Percentiles rank a stretch among this genome's conserved stretches.
Conservation (phyloP, 306 rosid species). For the Citrullus amarus region DNA sequence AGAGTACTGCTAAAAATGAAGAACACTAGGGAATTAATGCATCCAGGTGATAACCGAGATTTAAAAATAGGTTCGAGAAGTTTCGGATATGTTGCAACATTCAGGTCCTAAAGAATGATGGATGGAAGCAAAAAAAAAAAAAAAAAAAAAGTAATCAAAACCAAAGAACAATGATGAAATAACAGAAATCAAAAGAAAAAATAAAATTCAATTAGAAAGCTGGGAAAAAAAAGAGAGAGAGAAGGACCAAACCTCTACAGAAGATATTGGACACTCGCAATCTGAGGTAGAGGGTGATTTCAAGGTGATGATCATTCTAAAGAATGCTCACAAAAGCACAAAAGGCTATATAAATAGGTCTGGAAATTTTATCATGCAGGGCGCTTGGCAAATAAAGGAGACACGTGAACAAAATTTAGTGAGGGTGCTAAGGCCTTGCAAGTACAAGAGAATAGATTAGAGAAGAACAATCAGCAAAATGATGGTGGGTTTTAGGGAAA, state of each 20-base stretch:
- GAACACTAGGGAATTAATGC: not conserved
- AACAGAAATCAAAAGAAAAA: not conserved
- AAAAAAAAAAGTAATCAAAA: not conserved
- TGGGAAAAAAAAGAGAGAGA: no score
- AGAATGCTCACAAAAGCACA: not conserved
- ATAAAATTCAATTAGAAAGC: not conserved
- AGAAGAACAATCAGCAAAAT: not conserved
- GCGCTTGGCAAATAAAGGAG: not conserved
- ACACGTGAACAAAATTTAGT: not conserved
- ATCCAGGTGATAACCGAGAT: not conserved
- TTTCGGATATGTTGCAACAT: not conserved
- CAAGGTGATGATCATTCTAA: not conserved
- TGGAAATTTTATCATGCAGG: not conserved
- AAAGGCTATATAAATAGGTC: not conserved
- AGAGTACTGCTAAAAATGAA: not conserved
- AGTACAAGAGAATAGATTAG: not conserved
- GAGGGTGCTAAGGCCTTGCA: not conserved
- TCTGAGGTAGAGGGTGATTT: not conserved
- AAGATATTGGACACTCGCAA: not conserved
- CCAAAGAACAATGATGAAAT: not conserved
- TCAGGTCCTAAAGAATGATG: not conserved
- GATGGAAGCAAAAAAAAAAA: not conserved
- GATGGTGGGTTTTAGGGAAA: not conserved
- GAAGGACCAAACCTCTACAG: not conserved
- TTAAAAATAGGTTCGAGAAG: not conserved